Base-by-base conservation (phyloP, 1,139 yeast genomes). In the Magnusiomyces suaveolens region DNA sequence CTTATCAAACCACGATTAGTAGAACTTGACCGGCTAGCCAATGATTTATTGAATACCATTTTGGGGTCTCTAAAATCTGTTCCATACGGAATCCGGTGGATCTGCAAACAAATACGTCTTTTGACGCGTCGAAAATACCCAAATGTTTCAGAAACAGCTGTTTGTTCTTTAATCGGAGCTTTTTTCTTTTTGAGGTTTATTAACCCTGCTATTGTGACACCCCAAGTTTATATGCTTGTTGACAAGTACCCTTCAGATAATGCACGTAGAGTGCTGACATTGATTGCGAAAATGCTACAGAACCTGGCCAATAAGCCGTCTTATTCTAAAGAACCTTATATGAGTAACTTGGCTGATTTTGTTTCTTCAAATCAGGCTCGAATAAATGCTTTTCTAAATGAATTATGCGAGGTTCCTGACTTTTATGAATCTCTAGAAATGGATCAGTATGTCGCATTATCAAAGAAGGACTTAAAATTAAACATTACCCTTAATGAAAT, bases 181-280 rank as follows among this genome's bases (percentile, higher is more conserved):
- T 90, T 87, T 65, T 74, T 90, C 53, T 90, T 92, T 65, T 74
- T 92, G 60, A 75, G 97, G 58, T 84, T 87, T 62, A 78, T 88
- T 59, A 89, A 95, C 65, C 97, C 98, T 8, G 95, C 95, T 0
- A 82, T 92, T 58, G 90, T 90, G 16, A 84, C 92, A 48, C 97
- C 97, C 0, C 95, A 87, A 60, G 77, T 88, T 2, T 80, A 84
- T 60, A 69, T 69, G 69, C 62, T 73, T 29, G 70, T 72, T 20
- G 74, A 72, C 54, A 63, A 63, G 51, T 60, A 63, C 23, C 75
- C 74, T 4, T 55, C 62, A 1, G 71, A 66, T 46, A 76, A 74
- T 38, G 81, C 83, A 12, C 84, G 89, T 60, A 76, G 96, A 60
- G 80, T 89, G 0, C 75, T 87, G 53, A 83, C 92, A 64, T 83